Percentiles rank a stretch among this genome's conserved stretches.
Conservation (phyloP, 2,329 filamentous ascomycete species). For the Akanthomyces lecanii region DNA sequence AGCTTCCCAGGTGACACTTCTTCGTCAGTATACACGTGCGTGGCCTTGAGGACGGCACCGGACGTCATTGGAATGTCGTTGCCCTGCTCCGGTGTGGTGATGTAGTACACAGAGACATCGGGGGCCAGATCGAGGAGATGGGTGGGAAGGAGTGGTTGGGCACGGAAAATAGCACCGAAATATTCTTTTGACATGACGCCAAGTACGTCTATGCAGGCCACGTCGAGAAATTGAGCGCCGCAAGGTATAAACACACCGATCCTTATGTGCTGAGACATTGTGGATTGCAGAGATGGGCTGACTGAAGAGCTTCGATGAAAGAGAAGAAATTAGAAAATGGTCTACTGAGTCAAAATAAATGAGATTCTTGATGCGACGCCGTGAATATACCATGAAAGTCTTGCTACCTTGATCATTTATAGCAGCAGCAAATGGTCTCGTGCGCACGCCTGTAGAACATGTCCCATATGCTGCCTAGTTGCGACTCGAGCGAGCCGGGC, state of each 20-base stretch:
- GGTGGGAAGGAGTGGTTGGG: constrained; percentile 28
- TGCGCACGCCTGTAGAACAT: too few species aligned
- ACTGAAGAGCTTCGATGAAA: too few species aligned
- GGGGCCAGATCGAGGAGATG: constrained; percentile 35
- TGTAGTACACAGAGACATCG: constrained; percentile 41
- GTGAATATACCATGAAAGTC: too few species aligned
- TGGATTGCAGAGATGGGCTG: too few species aligned
- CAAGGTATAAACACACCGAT: constrained; percentile 50
- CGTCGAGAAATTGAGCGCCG: constrained; percentile 46
- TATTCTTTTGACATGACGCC: constrained; percentile 44
- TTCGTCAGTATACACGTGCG: constrained; percentile 40
- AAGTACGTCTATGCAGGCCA: constrained; percentile 48
- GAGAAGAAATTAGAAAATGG: too few species aligned
- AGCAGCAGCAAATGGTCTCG: too few species aligned
- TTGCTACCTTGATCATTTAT: too few species aligned
- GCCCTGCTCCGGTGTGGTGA: constrained; percentile 36
- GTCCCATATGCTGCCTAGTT: too few species aligned
- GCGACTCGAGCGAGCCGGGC: too few species aligned
- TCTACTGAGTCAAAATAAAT: too few species aligned
- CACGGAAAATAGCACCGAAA: constrained; percentile 26
- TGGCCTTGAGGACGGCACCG: constrained; percentile 34
- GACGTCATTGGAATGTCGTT: constrained; percentile 40
- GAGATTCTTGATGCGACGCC: too few species aligned
- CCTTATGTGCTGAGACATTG: too few species aligned
- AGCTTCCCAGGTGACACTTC: constrained; percentile 48